These are phyloP conservation scores for Penicillium sp. DNA, from an alignment of 2,329 filamentous ascomycete species.

Conservation along the genomic window DNA sequence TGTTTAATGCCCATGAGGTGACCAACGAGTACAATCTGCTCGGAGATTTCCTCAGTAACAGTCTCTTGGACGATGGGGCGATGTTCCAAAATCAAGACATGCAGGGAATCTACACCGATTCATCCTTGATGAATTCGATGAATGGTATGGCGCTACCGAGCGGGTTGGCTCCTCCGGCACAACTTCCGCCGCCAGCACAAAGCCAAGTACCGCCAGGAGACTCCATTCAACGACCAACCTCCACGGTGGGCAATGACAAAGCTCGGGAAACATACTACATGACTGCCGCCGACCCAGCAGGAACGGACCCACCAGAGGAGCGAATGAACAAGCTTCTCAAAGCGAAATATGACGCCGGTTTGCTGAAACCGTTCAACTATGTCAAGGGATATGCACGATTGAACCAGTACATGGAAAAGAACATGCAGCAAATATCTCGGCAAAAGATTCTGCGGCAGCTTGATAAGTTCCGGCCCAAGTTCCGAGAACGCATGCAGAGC, in stretches of 20 bases:
- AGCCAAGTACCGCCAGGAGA: slow-evolving; percentile 45
- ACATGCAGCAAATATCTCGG: slow-evolving; percentile 78
- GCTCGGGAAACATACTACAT: slow-evolving; percentile 85
- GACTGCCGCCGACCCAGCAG: slow-evolving; percentile 91
- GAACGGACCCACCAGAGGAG: slow-evolving; percentile 82
- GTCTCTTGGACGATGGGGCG: slow-evolving; percentile 79
- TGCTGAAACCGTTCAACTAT: slow-evolving; percentile 97
- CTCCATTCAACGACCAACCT: slow-evolving; percentile 61
- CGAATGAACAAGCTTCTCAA: slow-evolving; percentile 91
- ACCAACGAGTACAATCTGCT: slow-evolving; percentile 95
- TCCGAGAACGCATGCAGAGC: slow-evolving; percentile 88
- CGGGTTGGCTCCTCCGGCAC: slow-evolving; percentile 38
- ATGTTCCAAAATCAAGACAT: slow-evolving; percentile 67
- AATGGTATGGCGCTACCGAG: slow-evolving; percentile 34
- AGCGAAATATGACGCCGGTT: slow-evolving; percentile 92
- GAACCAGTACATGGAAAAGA: slow-evolving; percentile 85
- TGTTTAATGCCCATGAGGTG: slow-evolving; percentile 92
- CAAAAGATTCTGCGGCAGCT: slow-evolving; percentile 90
- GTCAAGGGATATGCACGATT: slow-evolving; percentile 91
- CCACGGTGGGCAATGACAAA: slow-evolving; percentile 65
- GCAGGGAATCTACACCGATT: slow-evolving; percentile 61
- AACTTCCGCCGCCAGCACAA: slow-evolving; percentile 34
- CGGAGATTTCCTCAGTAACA: slow-evolving; percentile 93
- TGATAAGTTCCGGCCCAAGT: slow-evolving; percentile 91
- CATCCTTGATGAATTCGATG: slow-evolving; percentile 52